Base-by-base conservation (phyloP, 352 stramenopile genomes). In the Aphanomyces invadans region DNA sequence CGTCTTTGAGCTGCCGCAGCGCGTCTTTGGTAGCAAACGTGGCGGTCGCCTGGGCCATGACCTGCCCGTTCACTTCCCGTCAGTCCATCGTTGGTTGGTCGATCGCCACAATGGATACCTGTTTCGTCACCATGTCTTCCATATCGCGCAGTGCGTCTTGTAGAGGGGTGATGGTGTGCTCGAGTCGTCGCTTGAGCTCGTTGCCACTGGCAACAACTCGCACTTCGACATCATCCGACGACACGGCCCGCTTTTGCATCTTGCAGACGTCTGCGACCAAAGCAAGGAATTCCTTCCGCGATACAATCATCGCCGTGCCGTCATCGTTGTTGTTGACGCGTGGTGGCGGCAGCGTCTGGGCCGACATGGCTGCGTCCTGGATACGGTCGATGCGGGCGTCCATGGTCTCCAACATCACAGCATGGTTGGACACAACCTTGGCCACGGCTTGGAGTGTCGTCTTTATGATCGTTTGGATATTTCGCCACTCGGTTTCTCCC, bases 401-500 rank as follows among this genome's bases (percentile, higher is more conserved):
- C 7, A 65, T 19, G 9, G 38, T 29, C 19, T 73, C 59, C 32
- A 83, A 26, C 23, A 68, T 57, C 54, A 66, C 65, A 15, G 59
- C 57, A 65, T 90, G 83, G 26, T 65, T 64, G 12, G 39, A 64
- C 17, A 87, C 65, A 52, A 85, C 63, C n/a, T 57, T 56, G 11
- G 67, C 75, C 9, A 90, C 59, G 5, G 70, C 39, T 17, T 26
- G 45, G n/a, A 91, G 78, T 12, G 76, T 75, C 39, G 70, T 68
- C 2, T 72, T 69, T 23, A 92, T 55, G 17, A 83, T 73, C 9
- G 62, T 48, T 55, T 89, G 83, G 38, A 89, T 75, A 54, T 92
- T 92, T 26, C 74, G 62, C 83, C 81, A 90, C 38, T 79, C 73
- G 38, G 77, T 73, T 54, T 86, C 79, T 31, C 56, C 73, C 12